phyloP scores from a whole-genome alignment of 2,329 filamentous ascomycete genomes.

The Hymenoscyphus occultus region DNA sequence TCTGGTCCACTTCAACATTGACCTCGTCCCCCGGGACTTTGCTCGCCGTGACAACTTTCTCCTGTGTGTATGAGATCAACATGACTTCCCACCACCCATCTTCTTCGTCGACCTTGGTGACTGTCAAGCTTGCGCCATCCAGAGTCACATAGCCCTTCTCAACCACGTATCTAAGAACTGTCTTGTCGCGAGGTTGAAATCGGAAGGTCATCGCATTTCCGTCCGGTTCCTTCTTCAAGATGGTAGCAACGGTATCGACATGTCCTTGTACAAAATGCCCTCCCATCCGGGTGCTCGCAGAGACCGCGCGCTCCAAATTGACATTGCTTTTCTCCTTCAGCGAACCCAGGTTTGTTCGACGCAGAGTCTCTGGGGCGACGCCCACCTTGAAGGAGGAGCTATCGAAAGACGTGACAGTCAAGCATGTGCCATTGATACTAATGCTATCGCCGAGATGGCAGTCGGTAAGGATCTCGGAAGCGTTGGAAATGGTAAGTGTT shows the following conservation, averaged over 20 bases:
- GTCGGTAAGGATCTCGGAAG: constrained; percentile 71
- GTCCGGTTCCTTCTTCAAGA: constrained; percentile 71
- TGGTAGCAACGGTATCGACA: constrained; percentile 83
- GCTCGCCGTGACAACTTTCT: constrained; percentile 63
- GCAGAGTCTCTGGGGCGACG: constrained; percentile 91
- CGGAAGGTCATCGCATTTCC: constrained; percentile 89
- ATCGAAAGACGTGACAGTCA: constrained; percentile 79
- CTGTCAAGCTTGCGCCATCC: constrained; percentile 90
- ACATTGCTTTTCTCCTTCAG: constrained; percentile 66
- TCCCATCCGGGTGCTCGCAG: constrained; percentile 90
- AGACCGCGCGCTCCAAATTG: constrained; percentile 92
- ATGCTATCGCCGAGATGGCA: constrained; percentile 90
- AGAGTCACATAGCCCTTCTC: constrained; percentile 96
- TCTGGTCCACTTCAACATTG: constrained; percentile 41
- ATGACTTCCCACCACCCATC: constrained; percentile 92
- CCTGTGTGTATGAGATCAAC: constrained; percentile 95
- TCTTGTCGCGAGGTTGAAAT: constrained; percentile 66
- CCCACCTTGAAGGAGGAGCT: constrained; percentile 76
- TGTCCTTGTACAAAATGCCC: constrained; percentile 98
- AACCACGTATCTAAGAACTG: constrained; percentile 81
- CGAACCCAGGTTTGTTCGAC: constrained; percentile 87
- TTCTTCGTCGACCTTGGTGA: constrained; percentile 79
- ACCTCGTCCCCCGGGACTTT: constrained; percentile 37
- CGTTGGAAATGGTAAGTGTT: constrained; percentile 78
- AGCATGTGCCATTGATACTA: constrained; percentile 89